These are phyloP conservation scores for Alternaria sp. DNA, from an alignment of 2,329 filamentous ascomycete genomes.

Conservation along the genomic window DNA sequence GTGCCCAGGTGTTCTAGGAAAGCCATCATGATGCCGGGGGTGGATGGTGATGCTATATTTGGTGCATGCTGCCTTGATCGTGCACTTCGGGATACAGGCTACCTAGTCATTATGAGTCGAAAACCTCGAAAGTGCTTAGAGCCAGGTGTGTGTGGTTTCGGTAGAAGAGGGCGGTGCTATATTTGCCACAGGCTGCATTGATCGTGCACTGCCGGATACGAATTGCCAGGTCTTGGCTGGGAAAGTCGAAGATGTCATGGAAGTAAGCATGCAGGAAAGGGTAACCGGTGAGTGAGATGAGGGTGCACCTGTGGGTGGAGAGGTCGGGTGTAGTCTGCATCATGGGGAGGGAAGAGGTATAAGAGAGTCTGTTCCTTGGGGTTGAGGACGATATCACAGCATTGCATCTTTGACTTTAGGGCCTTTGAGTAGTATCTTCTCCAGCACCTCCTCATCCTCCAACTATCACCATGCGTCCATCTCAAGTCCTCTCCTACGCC, in stretches of 20 bases:
- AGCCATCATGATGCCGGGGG: no score
- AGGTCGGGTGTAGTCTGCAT: background rate
- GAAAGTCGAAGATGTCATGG: slow-evolving; percentile 10
- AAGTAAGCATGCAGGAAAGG: background rate
- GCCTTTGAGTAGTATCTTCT: background rate
- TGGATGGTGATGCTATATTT: background rate
- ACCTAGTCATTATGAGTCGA: background rate
- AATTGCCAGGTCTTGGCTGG: background rate
- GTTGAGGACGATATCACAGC: background rate
- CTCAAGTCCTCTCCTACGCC: slow-evolving; percentile 20
- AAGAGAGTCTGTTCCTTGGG: background rate
- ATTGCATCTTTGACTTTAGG: background rate
- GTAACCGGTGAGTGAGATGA: background rate
- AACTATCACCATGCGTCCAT: slow-evolving; percentile 24
- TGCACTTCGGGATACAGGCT: background rate
- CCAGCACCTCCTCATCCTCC: background rate
- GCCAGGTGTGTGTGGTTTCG: accelerated
- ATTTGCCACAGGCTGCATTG: background rate
- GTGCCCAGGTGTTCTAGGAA: background rate
- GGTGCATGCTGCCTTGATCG: background rate
- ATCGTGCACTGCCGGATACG: background rate
- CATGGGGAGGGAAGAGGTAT: background rate
- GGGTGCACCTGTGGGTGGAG: background rate
- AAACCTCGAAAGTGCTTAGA: background rate
- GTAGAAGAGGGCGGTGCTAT: background rate